Conservation (phyloP, 2,329 filamentous ascomycete species). For the Fusarium sp. region DNA sequence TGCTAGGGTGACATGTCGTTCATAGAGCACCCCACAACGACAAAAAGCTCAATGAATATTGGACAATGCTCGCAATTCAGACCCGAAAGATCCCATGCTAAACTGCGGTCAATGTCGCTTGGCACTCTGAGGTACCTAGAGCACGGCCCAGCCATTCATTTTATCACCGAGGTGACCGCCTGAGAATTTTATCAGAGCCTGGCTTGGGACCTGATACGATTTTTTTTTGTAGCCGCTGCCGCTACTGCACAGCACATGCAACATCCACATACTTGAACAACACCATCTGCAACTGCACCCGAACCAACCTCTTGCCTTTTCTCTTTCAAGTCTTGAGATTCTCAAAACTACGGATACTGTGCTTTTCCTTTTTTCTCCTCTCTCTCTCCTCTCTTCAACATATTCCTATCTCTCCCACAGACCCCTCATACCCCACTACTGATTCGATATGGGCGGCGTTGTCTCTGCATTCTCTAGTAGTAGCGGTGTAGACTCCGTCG, state of each 20-base stretch:
- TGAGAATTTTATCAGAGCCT: conserved; percentile 33
- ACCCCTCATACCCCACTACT: conserved; percentile 39
- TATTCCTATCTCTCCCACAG: conserved; percentile 12
- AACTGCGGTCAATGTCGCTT: conserved; percentile 44
- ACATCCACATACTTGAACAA: conserved; percentile 35
- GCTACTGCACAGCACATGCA: conserved; percentile 26
- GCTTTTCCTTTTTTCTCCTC: conserved; percentile 10
- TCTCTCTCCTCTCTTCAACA: conserved; percentile 22
- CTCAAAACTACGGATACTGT: conserved; percentile 18
- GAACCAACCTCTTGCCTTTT: conserved; percentile 33
- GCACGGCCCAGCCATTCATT: conserved; percentile 50
- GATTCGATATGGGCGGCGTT: conserved; percentile 59
- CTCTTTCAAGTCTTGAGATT: conserved; percentile 26
- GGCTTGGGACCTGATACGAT: conserved; percentile 40
- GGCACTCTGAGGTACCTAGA: conserved; percentile 30
- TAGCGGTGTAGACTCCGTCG: conserved; percentile 54
- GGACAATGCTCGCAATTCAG: conserved; percentile 31
- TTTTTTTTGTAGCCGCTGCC: conserved; percentile 43
- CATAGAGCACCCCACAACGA: conserved; percentile 34
- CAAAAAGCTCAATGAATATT: conserved; percentile 38
- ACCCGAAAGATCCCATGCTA: conserved; percentile 42
- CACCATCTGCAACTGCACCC: conserved; percentile 35
- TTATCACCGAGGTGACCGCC: conserved; percentile 50
- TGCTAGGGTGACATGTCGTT: conserved; percentile 40
- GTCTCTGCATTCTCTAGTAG: conserved; percentile 56